Conservation (phyloP, 768 basidiomycete species). For the Pisolithus tinctorius region DNA sequence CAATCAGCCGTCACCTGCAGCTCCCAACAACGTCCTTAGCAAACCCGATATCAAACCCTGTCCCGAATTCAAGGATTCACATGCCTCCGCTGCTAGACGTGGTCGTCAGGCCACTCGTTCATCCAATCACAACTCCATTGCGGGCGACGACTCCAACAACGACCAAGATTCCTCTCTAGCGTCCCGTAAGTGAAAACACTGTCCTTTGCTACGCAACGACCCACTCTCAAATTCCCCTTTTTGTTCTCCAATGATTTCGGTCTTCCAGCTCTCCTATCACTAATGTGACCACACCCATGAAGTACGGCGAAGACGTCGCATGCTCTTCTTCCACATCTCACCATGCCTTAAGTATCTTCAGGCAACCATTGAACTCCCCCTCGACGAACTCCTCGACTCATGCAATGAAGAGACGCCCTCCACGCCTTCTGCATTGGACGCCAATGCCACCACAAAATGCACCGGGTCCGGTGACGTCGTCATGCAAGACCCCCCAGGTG, state of each 20-base stretch:
- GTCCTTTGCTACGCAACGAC: conserved; percentile 12
- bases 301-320: conserved; percentile 71
- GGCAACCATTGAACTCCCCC: conserved; percentile 78
- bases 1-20: conserved; percentile 54
- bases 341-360: conserved; percentile 53
- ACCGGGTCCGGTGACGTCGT: conserved; percentile 14
- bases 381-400: conserved; percentile 62
- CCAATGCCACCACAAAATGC: not conserved
- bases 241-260: conserved; percentile 73
- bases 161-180: not conserved
- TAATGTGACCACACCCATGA: conserved; percentile 58
- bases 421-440: not conserved
- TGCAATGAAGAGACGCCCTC: conserved; percentile 16
- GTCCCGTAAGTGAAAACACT: conserved; percentile 23
- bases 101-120: conserved; percentile 34
- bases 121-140: conserved; percentile 15
- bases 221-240: conserved; percentile 61
- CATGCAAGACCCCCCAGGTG: conserved; percentile 21
- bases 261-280: conserved; percentile 66
- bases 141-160: conserved; percentile 20
- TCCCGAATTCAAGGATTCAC: conserved; percentile 51
- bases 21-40: conserved; percentile 41
- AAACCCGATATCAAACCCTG: conserved; percentile 66
- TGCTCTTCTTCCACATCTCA: conserved; percentile 27
- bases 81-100: conserved; percentile 22